Percentiles rank a stretch among this genome's conserved stretches.
phyloP scores from a whole-genome alignment of 176 grass and related monocot genomes.

The Carex cristatella region DNA sequence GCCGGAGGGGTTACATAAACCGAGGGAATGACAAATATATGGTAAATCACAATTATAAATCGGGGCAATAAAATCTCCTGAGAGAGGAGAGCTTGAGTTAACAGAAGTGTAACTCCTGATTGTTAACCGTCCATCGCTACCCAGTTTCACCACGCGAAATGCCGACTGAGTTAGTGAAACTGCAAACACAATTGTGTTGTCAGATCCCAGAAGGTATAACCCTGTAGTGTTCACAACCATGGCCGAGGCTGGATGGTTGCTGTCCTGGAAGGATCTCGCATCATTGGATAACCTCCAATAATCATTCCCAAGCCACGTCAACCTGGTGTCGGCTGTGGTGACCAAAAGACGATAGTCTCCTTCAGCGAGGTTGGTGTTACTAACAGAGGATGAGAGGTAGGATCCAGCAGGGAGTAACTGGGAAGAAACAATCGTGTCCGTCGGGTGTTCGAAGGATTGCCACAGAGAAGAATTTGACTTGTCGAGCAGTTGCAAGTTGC shows the following conservation, averaged over 20 bases:
- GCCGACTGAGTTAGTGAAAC: slow-evolving; percentile 22
- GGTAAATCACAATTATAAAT: slow-evolving; percentile 55
- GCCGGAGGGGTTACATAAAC: slow-evolving; percentile 28
- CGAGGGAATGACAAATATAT: slow-evolving; percentile 37
- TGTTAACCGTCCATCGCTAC: slow-evolving; percentile 38
- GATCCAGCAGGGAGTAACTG: slow-evolving; percentile 45
- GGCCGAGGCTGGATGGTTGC: slow-evolving; percentile 28
- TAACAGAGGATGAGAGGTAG: slow-evolving; percentile 29
- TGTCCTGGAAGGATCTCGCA: slow-evolving; percentile 38
- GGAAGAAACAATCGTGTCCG: slow-evolving; percentile 53
- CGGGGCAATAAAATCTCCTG: slow-evolving; percentile 47
- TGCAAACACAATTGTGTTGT: slow-evolving; percentile 31
- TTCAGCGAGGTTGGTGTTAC: slow-evolving; percentile 14
- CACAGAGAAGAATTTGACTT: slow-evolving; percentile 55
- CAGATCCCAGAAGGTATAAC: slow-evolving; percentile 31
- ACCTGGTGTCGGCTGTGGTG: slow-evolving; percentile 18
- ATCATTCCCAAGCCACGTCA: slow-evolving; percentile 49
- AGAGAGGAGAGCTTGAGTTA: slow-evolving; percentile 45
- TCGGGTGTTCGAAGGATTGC: slow-evolving; percentile 67
- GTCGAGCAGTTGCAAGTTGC: slow-evolving; percentile 67
- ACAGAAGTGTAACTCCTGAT: slow-evolving; percentile 39
- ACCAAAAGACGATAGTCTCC: slow-evolving; percentile 44
- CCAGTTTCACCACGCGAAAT: slow-evolving; percentile 56
- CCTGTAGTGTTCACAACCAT: slow-evolving; percentile 62
- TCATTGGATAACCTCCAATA: slow-evolving; percentile 80